Conservation (phyloP, 495 filamentous ascomycete species). For the Penicillium parvum region DNA sequence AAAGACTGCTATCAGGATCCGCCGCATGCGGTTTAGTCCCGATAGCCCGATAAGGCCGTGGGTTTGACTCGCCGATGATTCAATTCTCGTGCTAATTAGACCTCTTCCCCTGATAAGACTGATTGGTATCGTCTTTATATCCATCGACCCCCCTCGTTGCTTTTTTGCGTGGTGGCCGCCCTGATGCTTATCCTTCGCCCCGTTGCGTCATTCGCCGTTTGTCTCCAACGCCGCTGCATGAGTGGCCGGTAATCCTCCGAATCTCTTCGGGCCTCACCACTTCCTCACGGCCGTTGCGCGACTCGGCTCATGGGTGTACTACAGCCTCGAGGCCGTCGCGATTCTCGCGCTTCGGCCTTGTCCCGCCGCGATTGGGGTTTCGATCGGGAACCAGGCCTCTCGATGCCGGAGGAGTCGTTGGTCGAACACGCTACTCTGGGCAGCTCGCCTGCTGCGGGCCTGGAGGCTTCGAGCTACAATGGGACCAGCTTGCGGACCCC, state of each 20-base stretch:
- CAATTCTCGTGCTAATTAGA: conserved; percentile 7
- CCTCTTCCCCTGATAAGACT: background rate
- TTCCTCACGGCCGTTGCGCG: conserved; percentile 9
- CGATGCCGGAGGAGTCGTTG: conserved; percentile 19
- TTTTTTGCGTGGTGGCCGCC: background rate
- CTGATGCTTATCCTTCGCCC: conserved; percentile 1
- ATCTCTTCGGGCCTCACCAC: conserved; percentile 1
- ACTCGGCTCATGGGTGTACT: conserved; percentile 32
- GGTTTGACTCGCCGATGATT: conserved; percentile 1
- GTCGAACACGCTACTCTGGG: conserved; percentile 33
- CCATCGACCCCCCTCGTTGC: background rate
- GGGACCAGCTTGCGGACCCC: conserved; percentile 58
- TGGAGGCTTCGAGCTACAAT: conserved; percentile 36
- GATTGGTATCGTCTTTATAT: background rate
- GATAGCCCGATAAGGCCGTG: background rate
- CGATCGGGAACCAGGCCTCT: conserved; percentile 17
- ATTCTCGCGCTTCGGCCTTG: conserved; percentile 31
- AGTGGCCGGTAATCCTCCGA: conserved; percentile 19
- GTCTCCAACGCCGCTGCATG: conserved; percentile 17
- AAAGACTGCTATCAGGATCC: too few species aligned
- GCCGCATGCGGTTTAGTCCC: conserved; percentile 6
- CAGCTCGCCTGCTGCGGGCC: conserved; percentile 28
- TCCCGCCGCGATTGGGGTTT: conserved; percentile 22
- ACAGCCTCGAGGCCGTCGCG: conserved; percentile 33
- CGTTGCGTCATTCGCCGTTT: conserved; percentile 22